These are phyloP conservation scores for Cyberlindnera euphorbiiphila DNA, from an alignment of 805 yeast genomes.

Conservation along the genomic window DNA sequence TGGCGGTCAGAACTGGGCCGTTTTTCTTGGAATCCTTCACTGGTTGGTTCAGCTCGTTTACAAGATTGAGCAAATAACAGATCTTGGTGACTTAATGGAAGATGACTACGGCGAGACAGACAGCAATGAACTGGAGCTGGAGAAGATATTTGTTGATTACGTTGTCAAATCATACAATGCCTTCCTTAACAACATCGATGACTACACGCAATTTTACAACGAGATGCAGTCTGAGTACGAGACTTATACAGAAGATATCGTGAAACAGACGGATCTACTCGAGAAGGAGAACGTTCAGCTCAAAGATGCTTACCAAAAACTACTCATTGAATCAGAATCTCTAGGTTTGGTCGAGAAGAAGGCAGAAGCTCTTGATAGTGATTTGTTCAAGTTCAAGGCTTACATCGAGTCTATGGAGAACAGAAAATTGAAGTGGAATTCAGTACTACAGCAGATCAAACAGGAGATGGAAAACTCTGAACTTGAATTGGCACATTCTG, in stretches of 20 bases:
- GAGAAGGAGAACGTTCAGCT: conserved; percentile 39
- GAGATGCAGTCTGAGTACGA: conserved; percentile 58
- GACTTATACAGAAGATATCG: conserved; percentile 45
- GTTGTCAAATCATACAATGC: conserved; percentile 63
- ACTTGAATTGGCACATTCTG: conserved; percentile 38
- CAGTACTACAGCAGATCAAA: conserved; percentile 51
- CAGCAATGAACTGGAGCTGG: conserved; percentile 33
- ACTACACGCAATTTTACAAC: conserved; percentile 48
- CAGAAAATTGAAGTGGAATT: conserved; percentile 63
- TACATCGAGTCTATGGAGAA: conserved; percentile 64
- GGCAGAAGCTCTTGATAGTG: conserved; percentile 62
- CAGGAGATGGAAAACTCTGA: conserved; percentile 47
- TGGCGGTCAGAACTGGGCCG: conserved; percentile 87
- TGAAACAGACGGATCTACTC: conserved; percentile 40
- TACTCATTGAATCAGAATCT: conserved; percentile 42
- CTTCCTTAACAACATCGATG: conserved; percentile 62
- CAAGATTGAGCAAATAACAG: conserved; percentile 34
- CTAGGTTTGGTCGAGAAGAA: conserved; percentile 53
- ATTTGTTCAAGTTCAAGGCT: conserved; percentile 64
- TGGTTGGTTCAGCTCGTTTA: conserved; percentile 68
- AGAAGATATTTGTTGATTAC: conserved; percentile 52
- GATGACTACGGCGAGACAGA: conserved; percentile 29
- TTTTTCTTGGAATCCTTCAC: conserved; percentile 73
- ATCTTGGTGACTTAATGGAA: conserved; percentile 30
- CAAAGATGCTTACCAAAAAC: conserved; percentile 35